Evolutionary conservation across 2,329 filamentous ascomycete species (phyloP), one percentile per base, ranked within the genome.

Genomic region (Neobulgaria alba): DNA sequence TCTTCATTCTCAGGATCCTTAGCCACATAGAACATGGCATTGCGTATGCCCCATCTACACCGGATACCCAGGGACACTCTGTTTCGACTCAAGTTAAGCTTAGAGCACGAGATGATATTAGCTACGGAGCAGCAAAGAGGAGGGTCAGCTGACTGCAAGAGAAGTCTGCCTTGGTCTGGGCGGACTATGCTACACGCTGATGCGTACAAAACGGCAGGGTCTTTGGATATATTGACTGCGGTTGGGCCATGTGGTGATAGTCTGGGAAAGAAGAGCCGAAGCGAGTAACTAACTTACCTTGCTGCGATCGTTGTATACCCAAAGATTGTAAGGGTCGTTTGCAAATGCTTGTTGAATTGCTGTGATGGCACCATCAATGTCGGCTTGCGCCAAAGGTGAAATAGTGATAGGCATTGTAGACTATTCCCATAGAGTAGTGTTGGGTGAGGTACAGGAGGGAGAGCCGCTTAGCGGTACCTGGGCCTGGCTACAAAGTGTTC

Each of bases 21-120:
- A 8, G 79, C 79, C 43, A 85, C 77, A 50, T 82, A 74, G 62
- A 85, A 83, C 29, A 83, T 70, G 38, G 73, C 79, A 55, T 82
- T 77, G 38, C 72, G 68, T 58, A 86, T 82, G 18, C 82, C 80
- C 76, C 81, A 85, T 48, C 67, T 66, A 62, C 81, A 84, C 38
- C 83, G 73, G 2, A 82, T 73, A 2, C 68, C 70, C 15, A 57
- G 42, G 26, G 54, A 56, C 3, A 56, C 48, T 14, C 48, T 41
- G 38, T 53, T 51, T 45, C 50, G 45, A 36, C 41, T 38, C 21
- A 53, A 39, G 29, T 54, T 47, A 29, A 53, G 44, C 47, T 52
- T 43, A 34, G 41, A 39, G 36, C 39, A 36, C 29, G 29, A 40
- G 16, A 14, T 23, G 36, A 35, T 16, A 36, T 47, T 16, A 50